Evolutionary conservation across 768 basidiomycete species (phyloP).

Genomic region (Pleurotus tuber-regium): DNA sequence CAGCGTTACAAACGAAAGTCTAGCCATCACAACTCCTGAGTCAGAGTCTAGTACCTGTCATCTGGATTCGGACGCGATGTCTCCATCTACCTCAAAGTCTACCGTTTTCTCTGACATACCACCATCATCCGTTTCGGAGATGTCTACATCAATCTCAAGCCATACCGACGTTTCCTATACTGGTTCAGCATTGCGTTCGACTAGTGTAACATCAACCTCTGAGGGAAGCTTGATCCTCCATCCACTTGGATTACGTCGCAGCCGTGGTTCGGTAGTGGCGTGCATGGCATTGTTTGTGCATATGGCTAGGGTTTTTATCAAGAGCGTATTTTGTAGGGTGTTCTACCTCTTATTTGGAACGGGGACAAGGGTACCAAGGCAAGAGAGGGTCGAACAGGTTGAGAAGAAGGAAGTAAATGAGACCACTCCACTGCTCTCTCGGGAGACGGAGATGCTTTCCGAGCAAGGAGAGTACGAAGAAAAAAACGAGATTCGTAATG

Average conservation of each 20-base stretch:
- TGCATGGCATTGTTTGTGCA: slow-evolving; percentile 8
- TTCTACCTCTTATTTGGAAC: slow-evolving; percentile 2
- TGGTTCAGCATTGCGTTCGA: not conserved
- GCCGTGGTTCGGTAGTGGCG: not conserved
- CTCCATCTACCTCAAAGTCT: not conserved
- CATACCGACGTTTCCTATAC: not conserved
- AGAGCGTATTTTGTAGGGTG: slow-evolving; percentile 5
- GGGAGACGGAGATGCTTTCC: not conserved
- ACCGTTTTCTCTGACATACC: not conserved
- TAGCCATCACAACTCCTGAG: too few species aligned
- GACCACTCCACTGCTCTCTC: not conserved
- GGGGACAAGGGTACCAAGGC: too few species aligned
- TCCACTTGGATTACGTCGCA: not conserved
- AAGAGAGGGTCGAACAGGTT: not conserved
- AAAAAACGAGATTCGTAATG: too few species aligned
- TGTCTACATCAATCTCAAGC: not conserved
- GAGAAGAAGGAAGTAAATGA: not conserved
- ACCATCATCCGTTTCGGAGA: not conserved
- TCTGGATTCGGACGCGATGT: not conserved
- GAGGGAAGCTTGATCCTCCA: not conserved
- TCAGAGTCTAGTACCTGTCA: not conserved
- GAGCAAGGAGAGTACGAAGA: too few species aligned
- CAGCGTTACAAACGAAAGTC: too few species aligned
- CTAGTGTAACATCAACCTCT: not conserved
- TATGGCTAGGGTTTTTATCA: slow-evolving; percentile 8